Conservation (phyloP, 2,329 filamentous ascomycete genomes). For the Fusarium incarnatum region DNA sequence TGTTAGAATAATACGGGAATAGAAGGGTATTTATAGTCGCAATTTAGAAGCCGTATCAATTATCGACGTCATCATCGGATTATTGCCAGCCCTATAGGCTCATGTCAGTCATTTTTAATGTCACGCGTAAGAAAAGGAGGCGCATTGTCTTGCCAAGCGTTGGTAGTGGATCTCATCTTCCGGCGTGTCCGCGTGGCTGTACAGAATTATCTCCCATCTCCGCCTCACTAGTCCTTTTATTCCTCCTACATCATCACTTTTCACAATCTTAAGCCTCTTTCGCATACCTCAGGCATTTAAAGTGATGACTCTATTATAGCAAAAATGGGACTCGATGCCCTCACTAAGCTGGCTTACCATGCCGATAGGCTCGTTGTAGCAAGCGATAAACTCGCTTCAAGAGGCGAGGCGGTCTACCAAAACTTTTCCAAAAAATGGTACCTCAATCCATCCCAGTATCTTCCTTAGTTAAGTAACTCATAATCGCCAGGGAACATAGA, state of each 20-base stretch:
- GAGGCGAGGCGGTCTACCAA: constrained; percentile 33
- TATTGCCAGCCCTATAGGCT: not conserved
- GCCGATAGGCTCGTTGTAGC: not conserved
- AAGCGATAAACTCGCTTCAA: constrained; percentile 11
- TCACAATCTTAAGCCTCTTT: too few species aligned
- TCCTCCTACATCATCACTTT: too few species aligned
- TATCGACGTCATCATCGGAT: not conserved
- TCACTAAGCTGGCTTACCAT: constrained; percentile 22
- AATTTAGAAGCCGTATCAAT: not conserved
- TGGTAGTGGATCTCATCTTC: not conserved
- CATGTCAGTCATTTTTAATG: not conserved
- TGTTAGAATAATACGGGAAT: not conserved
- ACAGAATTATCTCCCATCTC: not conserved
- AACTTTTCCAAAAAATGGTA: constrained; percentile 39
- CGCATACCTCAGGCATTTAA: not conserved
- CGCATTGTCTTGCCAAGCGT: constrained; percentile 30
- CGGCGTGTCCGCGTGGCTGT: constrained; percentile 39
- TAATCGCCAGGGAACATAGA: constrained; percentile 16
- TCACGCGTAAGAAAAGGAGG: constrained; percentile 14
- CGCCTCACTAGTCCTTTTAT: too few species aligned
- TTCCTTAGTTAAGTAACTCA: too few species aligned
- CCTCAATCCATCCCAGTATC: not conserved
- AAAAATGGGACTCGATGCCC: constrained; percentile 37
- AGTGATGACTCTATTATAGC: constrained; percentile 17
- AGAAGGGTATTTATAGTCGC: not conserved